Evolutionary conservation across 139 green algal genomes (phyloP), one percentile per base, ranked within the genome.

Genomic region (Asterochloris sp.): DNA sequence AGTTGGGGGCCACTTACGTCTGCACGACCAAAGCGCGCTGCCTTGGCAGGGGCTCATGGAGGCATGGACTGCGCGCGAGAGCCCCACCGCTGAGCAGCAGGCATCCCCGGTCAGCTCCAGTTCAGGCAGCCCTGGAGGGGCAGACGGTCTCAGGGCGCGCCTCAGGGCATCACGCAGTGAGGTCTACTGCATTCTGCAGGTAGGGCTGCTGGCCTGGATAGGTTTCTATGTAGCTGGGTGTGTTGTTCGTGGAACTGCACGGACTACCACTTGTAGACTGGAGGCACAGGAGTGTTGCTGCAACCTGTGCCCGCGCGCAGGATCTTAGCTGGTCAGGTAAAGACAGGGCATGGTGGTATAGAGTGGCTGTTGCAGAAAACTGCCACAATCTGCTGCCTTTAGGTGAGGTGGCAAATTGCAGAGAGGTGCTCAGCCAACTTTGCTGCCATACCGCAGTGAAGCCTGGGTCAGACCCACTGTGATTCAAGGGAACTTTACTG

Each of bases 121-220:
- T 6, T 54, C n/a, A 47, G 24, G 60, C 76, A 69, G 76, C 78
- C 11, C 13, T 62, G 10, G 14, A 74, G 61, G 61, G 54, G 26
- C 78, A 63, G 62, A 73, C 17, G 69, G 78, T 62, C 68, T 82
- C 63, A 73, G 73, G 26, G 78, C 78, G 12, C 78, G 78, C 62
- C 27, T 82, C n/a, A 61, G 78, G 61, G 73, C 61, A 63, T 61
- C 63, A 13, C 78, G 78, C 63, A 82, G 63, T n/a, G 78, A 82
- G 24, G 63, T 82, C 26, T 80, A 80, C 76, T 80, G 76, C 21
- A 80, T 62, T 19, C 76, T 80, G 54, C 76, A 80, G 76, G 76
- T 80, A 0, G 13, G 76, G 15, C 76, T 47, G 24, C 14, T 23
- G n/a, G 0, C 74, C 38, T 54, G 38, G 6, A 54, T 54, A 2